A percentile compares a stretch with the other conserved stretches of the same genome.
phyloP scores from a whole-genome alignment of 2,329 filamentous ascomycete genomes.

The Nothophaeocryptopus gaeumannii region DNA sequence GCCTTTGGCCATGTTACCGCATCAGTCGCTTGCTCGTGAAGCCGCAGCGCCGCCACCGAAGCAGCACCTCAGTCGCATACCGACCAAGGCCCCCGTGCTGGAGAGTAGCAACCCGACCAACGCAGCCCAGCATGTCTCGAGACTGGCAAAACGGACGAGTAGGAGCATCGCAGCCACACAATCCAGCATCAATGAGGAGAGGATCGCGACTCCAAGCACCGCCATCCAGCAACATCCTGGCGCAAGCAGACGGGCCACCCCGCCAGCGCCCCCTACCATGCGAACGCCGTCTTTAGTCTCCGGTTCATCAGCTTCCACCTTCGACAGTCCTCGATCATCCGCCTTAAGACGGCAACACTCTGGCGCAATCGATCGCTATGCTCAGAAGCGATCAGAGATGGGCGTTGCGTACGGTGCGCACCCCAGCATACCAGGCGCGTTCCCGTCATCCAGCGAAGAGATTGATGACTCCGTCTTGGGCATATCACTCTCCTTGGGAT shows the following conservation, averaged over 20 bases:
- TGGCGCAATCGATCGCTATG: slow-evolving; percentile 40
- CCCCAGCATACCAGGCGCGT: slow-evolving; percentile 5
- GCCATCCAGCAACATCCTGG: slow-evolving; percentile 8
- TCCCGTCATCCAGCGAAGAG: slow-evolving; percentile 3
- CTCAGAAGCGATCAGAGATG: slow-evolving; percentile 23
- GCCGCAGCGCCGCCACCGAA: not conserved
- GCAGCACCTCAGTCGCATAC: slow-evolving; percentile 24
- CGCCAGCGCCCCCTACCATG: slow-evolving; percentile 27
- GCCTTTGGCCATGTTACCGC: slow-evolving; percentile 5
- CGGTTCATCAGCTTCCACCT: slow-evolving; percentile 47
- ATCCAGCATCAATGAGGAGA: slow-evolving; percentile 16
- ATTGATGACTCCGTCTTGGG: slow-evolving; percentile 30
- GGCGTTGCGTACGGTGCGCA: slow-evolving; percentile 1
- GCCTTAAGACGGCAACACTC: slow-evolving; percentile 46
- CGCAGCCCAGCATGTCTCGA: slow-evolving; percentile 26
- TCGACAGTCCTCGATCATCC: slow-evolving; percentile 46
- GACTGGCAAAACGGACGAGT: slow-evolving; percentile 27
- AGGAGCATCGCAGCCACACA: slow-evolving; percentile 18
- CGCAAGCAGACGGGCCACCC: slow-evolving; percentile 6
- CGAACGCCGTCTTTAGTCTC: slow-evolving; percentile 50
- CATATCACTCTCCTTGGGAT: slow-evolving; percentile 17
- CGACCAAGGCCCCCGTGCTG: slow-evolving; percentile 15
- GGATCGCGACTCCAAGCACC: slow-evolving; percentile 17
- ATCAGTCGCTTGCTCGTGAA: not conserved
- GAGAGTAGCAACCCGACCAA: slow-evolving; percentile 18